These are phyloP conservation scores for Cercospora berteroae DNA, from an alignment of 2,329 filamentous ascomycete genomes.

Conservation along the genomic window DNA sequence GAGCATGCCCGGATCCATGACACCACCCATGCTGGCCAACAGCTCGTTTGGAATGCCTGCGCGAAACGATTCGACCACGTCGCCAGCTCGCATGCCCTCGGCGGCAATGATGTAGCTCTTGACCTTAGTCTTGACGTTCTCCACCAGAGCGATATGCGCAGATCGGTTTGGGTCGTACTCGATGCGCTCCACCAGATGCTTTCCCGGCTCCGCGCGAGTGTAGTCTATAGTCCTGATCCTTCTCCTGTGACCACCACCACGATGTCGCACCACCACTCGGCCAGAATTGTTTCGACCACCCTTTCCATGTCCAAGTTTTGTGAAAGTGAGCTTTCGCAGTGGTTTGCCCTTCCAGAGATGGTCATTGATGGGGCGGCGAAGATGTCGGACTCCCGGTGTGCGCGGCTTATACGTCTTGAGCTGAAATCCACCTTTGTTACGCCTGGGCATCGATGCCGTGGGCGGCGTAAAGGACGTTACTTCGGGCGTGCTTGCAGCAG, in stretches of 20 bases:
- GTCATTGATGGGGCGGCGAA: conserved; percentile 89
- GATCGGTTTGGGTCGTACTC: conserved; percentile 94
- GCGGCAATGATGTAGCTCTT: conserved; percentile 94
- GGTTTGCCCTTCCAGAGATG: conserved; percentile 95
- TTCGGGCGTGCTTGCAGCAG: conserved; percentile 30
- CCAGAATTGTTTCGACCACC: conserved; percentile 90
- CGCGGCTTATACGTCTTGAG: conserved; percentile 89
- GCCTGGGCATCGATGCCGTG: conserved; percentile 35
- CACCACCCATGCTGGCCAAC: conserved; percentile 86
- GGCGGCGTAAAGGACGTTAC: conserved; percentile 35
- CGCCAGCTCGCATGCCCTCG: conserved; percentile 88
- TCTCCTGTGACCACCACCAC: conserved; percentile 86
- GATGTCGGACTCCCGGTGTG: conserved; percentile 87
- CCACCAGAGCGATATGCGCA: conserved; percentile 87
- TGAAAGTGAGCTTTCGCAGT: conserved; percentile 76
- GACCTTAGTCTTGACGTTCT: conserved; percentile 67
- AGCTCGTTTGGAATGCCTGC: conserved; percentile 83
- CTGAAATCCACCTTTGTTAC: conserved; percentile 43
- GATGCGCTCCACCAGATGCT: conserved; percentile 86
- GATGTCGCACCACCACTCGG: conserved; percentile 82
- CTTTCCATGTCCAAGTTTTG: conserved; percentile 88
- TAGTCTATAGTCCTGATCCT: conserved; percentile 93
- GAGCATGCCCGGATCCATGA: conserved; percentile 90
- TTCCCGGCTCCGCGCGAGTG: conserved; percentile 70
- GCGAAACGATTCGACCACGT: conserved; percentile 88